A percentile compares a stretch with the other conserved stretches of the same genome.
These are phyloP conservation scores for Coniochaeta sp. DNA, from an alignment of 2,329 filamentous ascomycete genomes.

Conservation along the genomic window DNA sequence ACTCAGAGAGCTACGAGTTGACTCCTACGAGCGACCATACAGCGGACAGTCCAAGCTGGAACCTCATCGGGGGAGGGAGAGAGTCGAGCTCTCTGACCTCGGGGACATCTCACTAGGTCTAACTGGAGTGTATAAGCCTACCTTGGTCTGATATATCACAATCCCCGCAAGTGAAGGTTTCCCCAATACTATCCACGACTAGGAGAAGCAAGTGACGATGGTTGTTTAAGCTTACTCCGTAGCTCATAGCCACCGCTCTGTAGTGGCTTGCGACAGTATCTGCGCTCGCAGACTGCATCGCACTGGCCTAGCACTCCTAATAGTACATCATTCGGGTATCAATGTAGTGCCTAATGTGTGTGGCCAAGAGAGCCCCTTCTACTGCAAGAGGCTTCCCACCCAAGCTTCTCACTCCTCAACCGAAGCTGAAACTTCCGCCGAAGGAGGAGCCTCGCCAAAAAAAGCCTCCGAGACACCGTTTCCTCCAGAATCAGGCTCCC, in stretches of 20 bases:
- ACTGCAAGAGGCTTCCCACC: too few species aligned
- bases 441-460: background rate
- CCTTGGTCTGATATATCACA: background rate
- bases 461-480: background rate
- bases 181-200: too few species aligned
- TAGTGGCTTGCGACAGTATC: background rate
- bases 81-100: background rate
- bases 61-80: background rate
- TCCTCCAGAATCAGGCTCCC: background rate
- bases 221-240: background rate
- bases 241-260: too few species aligned
- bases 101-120: background rate
- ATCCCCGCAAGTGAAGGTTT: background rate
- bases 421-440: background rate
- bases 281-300: background rate
- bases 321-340: background rate
- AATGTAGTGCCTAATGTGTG: background rate
- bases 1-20: background rate
- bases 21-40: background rate
- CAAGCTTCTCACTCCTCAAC: background rate
- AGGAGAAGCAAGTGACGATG: too few species aligned
- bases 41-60: background rate
- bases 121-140: background rate
- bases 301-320: background rate
- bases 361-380: too few species aligned